These are phyloP conservation scores for Nymphaea thermarum DNA, from an alignment of 164 flowering plant species.

Conservation along the genomic window DNA sequence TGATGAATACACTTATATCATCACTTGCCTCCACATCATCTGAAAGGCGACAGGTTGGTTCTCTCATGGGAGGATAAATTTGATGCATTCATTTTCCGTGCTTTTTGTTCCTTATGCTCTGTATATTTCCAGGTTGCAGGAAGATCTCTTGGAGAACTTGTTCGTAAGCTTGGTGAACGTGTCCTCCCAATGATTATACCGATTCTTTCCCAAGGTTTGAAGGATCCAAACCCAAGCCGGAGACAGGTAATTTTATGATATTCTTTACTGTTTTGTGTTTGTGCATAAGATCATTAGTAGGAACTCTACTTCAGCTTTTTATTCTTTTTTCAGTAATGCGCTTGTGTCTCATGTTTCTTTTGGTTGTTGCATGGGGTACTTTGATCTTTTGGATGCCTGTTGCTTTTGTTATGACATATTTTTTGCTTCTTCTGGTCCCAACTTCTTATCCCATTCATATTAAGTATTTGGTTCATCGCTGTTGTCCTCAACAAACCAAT, in stretches of 20 bases:
- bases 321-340: too few relatives aligned
- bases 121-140: slow-evolving; percentile 66
- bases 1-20: slow-evolving; percentile 79
- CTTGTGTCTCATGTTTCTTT: too few relatives aligned
- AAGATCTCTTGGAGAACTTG: slow-evolving; percentile 91
- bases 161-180: slow-evolving; percentile 97
- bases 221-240: slow-evolving; percentile 56
- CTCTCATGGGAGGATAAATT: not conserved
- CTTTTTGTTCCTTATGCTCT: not conserved
- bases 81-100: not conserved
- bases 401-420: too few relatives aligned
- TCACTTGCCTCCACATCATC: slow-evolving; percentile 96
- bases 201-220: slow-evolving; percentile 71
- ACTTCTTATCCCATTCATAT: too few relatives aligned
- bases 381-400: too few relatives aligned
- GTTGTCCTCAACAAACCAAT: too few relatives aligned
- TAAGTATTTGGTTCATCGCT: too few relatives aligned
- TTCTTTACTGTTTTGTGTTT: too few relatives aligned
- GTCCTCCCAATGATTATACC: slow-evolving; percentile 92
- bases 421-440: too few relatives aligned
- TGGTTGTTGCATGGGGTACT: too few relatives aligned
- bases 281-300: too few relatives aligned
- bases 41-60: slow-evolving; percentile 91
- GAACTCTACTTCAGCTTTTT: too few relatives aligned
- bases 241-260: slow-evolving; percentile 69